Evolutionary conservation across 2,329 filamentous ascomycete species (phyloP).

Genomic region (Talaromyces funiculosus): DNA sequence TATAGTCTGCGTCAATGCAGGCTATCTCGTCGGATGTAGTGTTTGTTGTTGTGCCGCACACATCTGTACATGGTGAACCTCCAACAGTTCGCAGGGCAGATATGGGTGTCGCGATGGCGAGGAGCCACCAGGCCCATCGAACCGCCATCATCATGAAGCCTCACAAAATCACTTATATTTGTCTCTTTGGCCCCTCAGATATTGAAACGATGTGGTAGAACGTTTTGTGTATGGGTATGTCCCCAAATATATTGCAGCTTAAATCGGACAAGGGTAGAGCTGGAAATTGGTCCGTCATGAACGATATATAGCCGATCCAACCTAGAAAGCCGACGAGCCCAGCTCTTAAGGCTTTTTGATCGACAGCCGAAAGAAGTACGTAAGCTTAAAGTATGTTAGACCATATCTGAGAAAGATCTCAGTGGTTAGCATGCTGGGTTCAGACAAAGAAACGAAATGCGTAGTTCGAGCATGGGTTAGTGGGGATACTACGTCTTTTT

Average conservation of each 20-base stretch:
- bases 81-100: constrained; percentile 27
- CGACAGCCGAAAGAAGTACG: background rate
- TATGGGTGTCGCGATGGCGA: constrained; percentile 21
- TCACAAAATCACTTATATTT: background rate
- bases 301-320: background rate
- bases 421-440: background rate
- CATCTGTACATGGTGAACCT: constrained; percentile 35
- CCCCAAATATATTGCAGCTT: background rate
- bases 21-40: constrained; percentile 39
- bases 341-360: background rate
- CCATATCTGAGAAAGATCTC: background rate
- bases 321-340: background rate
- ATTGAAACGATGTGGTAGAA: background rate
- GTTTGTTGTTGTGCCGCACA: constrained; percentile 29
- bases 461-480: background rate
- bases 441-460: background rate
- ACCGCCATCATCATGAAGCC: constrained; percentile 1
- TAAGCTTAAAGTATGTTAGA: background rate
- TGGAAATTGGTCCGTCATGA: background rate
- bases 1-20: constrained; percentile 37
- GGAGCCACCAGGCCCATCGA: constrained; percentile 18
- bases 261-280: background rate
- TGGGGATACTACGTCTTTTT: background rate
- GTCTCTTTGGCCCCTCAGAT: background rate
- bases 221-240: background rate